Evolutionary conservation across 2,329 filamentous ascomycete genomes (phyloP).

Genomic region (Gaeumannomyces sp.): DNA sequence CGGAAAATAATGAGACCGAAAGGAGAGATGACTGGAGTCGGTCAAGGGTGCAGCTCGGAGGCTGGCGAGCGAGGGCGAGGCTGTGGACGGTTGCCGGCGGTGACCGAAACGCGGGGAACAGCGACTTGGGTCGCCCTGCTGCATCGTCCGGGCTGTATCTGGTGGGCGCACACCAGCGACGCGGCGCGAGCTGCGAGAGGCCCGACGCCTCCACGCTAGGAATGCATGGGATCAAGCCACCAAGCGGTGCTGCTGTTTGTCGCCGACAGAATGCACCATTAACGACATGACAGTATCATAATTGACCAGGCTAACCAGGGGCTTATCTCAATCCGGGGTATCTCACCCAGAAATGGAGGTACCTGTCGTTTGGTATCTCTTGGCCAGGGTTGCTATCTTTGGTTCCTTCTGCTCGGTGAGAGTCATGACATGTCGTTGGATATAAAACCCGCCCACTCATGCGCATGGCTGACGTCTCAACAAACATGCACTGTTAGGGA

Average conservation of each 20-base stretch:
- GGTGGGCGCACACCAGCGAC: too few species aligned
- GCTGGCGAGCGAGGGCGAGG: not conserved
- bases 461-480: not conserved
- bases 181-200: too few species aligned
- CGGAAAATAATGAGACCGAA: too few species aligned
- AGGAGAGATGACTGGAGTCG: too few species aligned
- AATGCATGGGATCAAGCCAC: too few species aligned
- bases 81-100: too few species aligned
- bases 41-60: too few species aligned
- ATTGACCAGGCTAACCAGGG: not conserved
- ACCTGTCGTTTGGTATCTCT: too few species aligned
- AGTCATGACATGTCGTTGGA: not conserved
- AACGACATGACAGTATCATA: not conserved
- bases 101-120: too few species aligned
- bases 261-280: not conserved
- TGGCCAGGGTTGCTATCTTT: not conserved
- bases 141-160: too few species aligned
- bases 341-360: not conserved
- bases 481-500: not conserved
- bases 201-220: too few species aligned
- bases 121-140: too few species aligned
- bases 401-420: not conserved
- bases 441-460: not conserved
- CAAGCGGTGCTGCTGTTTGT: not conserved
- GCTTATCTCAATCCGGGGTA: not conserved